Base-by-base conservation (phyloP, 1,284 basidiomycete genomes). In the Kalmanozyma brasiliensis region DNA sequence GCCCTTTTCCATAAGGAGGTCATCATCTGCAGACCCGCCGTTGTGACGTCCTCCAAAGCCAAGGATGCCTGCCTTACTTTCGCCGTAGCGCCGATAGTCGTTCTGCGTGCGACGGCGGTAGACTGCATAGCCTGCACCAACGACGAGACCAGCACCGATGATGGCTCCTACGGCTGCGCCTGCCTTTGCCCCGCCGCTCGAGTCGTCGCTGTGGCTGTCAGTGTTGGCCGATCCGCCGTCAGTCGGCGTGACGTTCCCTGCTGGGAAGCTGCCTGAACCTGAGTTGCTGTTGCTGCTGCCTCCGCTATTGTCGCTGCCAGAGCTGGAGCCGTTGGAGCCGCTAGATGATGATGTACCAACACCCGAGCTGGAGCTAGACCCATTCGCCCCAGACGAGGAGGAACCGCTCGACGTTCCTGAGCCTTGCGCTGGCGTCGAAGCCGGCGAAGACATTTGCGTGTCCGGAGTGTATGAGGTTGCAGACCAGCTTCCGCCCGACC, bases 141-240 rank as follows among this genome's bases (percentile, higher is more conserved):
- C 60, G 11, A 75, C 58, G 14, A 79, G 65, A n/a, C 76, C 77
- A 8, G 51, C 64, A 1, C 74, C 77, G 13, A 79, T 24, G 22
- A 79, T 33, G 3, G 65, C 68, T 3, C 75, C 77, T 11, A 79
- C 16, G 3, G 67, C 64, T 1, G 75, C 74, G 5, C 77, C 77
- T 17, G 76, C 77, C 22, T 72, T 79, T 14, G 65, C 10, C 17
- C 49, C 34, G 16, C 33, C 29, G 35, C 40, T 33, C 40, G 37
- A 41, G 22, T 32, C 38, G 9, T 20, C n/a, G n/a, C 38, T 42
- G 32, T 24, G 13, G n/a, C 38, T 42, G 32, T 24, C 16, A 2
- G 43, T 52, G 24, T 41, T 43, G n/a, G 51, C 47, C 0, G 32
- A 23, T 14, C 45, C 48, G 13, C 33, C 37, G 29, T 41, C 35